These are phyloP conservation scores for Ramularia collo-cygni DNA, from an alignment of 2,329 filamentous ascomycete genomes.

Conservation along the genomic window DNA sequence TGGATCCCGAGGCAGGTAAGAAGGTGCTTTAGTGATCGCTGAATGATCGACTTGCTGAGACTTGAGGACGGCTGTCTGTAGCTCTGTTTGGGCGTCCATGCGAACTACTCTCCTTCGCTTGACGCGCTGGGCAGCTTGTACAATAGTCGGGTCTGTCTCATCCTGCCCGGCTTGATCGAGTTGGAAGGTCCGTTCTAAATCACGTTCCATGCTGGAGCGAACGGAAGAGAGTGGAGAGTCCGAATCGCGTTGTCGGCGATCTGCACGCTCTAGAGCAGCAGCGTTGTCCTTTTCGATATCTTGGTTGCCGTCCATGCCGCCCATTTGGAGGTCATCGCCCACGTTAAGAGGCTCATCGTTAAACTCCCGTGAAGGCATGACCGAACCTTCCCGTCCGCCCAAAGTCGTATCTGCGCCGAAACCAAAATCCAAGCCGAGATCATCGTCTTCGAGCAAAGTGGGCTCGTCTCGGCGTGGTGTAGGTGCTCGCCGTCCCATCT, in stretches of 20 bases:
- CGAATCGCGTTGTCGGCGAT: conserved; percentile 38
- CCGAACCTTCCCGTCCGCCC: conserved; percentile 15
- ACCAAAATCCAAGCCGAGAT: conserved; percentile 44
- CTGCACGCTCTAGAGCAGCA: conserved; percentile 37
- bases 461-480: conserved; percentile 50
- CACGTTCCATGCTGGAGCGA: conserved; percentile 46
- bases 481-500: conserved; percentile 83
- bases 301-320: conserved; percentile 31
- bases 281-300: conserved; percentile 36
- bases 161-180: conserved; percentile 28
- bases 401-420: conserved; percentile 31
- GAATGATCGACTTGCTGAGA: conserved; percentile 79
- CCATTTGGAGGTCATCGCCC: conserved; percentile 38
- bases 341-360: conserved; percentile 20
- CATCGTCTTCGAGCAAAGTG: conserved; percentile 51
- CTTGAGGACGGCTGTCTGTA: conserved; percentile 71
- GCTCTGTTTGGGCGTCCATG: conserved; percentile 73
- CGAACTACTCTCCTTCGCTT: conserved; percentile 76
- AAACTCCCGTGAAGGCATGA: conserved; percentile 11
- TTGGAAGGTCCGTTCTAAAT: conserved; percentile 57
- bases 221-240: conserved; percentile 50
- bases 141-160: conserved; percentile 39
- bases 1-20: conserved; percentile 80
- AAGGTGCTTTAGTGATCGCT: conserved; percentile 74
- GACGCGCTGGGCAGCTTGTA: conserved; percentile 60